Percentiles rank a stretch among this genome's conserved stretches.
These are phyloP conservation scores for Oehlia diaphana DNA, from an alignment of 192 early-diverging fungal genomes.

Conservation along the genomic window DNA sequence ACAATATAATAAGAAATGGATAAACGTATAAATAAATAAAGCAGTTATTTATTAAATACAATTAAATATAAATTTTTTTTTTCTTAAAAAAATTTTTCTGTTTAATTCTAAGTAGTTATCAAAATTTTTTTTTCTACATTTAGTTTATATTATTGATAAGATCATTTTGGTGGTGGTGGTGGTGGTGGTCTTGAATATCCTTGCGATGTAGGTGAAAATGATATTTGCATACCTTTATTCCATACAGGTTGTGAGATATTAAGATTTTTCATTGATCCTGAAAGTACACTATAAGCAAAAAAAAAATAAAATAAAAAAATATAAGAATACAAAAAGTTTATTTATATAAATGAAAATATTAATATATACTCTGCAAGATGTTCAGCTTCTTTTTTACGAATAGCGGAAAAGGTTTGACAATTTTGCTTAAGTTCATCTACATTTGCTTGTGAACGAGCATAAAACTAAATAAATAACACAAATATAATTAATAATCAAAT, in stretches of 20 bases:
- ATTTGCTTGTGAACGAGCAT: conserved; percentile 31
- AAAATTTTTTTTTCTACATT: too few species aligned
- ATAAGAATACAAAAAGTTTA: neutral
- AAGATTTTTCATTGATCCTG: neutral
- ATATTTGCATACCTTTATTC: conserved; percentile 1
- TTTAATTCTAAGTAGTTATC: too few species aligned
- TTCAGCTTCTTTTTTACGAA: neutral
- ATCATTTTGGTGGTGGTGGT: neutral
- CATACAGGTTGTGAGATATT: conserved; percentile 8
- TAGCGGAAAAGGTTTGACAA: neutral
- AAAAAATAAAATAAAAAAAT: neutral
- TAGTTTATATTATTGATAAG: neutral
- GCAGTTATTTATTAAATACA: too few species aligned
- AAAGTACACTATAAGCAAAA: neutral
- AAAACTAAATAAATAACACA: conserved; percentile 52
- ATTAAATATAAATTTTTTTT: too few species aligned
- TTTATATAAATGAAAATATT: neutral
- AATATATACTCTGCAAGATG: neutral
- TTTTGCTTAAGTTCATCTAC: neutral
- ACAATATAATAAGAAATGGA: too few species aligned
- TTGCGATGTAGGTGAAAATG: neutral
- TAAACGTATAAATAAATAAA: too few species aligned
- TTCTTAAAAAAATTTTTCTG: too few species aligned
- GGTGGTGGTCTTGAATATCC: neutral
- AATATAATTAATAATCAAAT: neutral